Percentiles rank a stretch among this genome's conserved stretches.
phyloP scores from a whole-genome alignment of 2,329 filamentous ascomycete species.

The Colletotrichum sp. region DNA sequence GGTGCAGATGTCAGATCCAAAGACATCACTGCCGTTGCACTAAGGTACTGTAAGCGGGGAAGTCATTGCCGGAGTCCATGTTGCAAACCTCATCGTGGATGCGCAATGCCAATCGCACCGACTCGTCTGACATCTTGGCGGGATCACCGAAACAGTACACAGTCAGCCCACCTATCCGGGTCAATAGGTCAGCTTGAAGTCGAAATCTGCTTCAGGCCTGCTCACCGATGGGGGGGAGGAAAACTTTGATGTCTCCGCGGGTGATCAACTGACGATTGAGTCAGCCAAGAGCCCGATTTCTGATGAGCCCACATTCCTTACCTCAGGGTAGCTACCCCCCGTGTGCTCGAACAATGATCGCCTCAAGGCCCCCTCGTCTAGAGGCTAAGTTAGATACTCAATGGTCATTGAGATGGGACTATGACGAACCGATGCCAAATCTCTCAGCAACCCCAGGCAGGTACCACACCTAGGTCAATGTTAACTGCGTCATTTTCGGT shows the following conservation, averaged over 20 bases:
- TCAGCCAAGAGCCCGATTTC: background rate
- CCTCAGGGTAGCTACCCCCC: slow-evolving; percentile 92
- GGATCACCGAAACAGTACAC: slow-evolving; percentile 98
- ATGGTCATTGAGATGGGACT: background rate
- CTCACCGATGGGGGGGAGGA: slow-evolving; percentile 87
- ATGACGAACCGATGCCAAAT: slow-evolving; percentile 78
- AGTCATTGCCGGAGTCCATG: background rate
- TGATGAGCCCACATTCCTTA: slow-evolving; percentile 28
- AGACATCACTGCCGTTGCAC: slow-evolving; percentile 97
- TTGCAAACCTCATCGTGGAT: slow-evolving; percentile 69
- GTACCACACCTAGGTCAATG: slow-evolving; percentile 68
- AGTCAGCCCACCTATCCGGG: slow-evolving; percentile 73
- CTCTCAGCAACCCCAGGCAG: slow-evolving; percentile 86
- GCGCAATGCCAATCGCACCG: slow-evolving; percentile 79
- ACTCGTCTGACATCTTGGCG: slow-evolving; percentile 89
- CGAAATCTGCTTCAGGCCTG: background rate
- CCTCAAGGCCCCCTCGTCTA: slow-evolving; percentile 84
- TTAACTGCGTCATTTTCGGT: background rate
- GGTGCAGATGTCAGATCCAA: slow-evolving; percentile 97
- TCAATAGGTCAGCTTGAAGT: background rate
- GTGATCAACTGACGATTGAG: slow-evolving; percentile 74
- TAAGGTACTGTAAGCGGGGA: slow-evolving; percentile 26
- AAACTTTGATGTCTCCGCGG: slow-evolving; percentile 90
- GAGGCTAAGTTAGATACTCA: slow-evolving; percentile 26
- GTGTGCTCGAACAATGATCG: slow-evolving; percentile 93